phyloP scores from a whole-genome alignment of 2,329 filamentous ascomycete genomes.

The Amphichorda felina region DNA sequence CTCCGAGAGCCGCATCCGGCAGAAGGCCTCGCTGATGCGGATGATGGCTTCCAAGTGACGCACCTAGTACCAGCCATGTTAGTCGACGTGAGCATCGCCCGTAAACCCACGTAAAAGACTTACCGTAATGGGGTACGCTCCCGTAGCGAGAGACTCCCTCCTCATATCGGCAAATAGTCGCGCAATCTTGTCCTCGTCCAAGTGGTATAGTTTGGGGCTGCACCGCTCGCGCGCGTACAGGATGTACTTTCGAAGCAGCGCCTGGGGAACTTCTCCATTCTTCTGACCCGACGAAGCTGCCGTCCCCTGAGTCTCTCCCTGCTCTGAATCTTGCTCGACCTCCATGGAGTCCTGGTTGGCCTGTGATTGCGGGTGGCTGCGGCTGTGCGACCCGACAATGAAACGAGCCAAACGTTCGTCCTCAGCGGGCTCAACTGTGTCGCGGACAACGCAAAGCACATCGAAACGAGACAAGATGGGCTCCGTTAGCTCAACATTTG shows the following conservation, averaged over 20 bases:
- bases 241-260: constrained; percentile 90
- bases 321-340: constrained; percentile 43
- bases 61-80: constrained; percentile 43
- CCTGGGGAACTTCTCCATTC: constrained; percentile 73
- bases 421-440: constrained; percentile 84
- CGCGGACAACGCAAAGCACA: constrained; percentile 88
- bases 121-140: constrained; percentile 96
- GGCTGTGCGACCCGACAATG: constrained; percentile 86
- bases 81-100: constrained; percentile 9
- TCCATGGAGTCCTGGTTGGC: constrained; percentile 51
- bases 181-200: constrained; percentile 95
- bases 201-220: constrained; percentile 86
- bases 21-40: constrained; percentile 87
- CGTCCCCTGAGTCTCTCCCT: constrained; percentile 20
- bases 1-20: constrained; percentile 95
- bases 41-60: constrained; percentile 97
- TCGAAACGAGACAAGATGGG: constrained; percentile 97
- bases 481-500: constrained; percentile 94
- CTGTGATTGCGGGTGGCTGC: constrained; percentile 64
- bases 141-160: constrained; percentile 81
- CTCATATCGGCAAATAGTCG: constrained; percentile 94
- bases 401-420: constrained; percentile 91
- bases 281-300: constrained; percentile 14
- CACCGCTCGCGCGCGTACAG: constrained; percentile 86
- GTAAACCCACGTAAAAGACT: constrained; percentile 21